Conservation (phyloP, 2,329 filamentous ascomycete species). For the Geoglossum cookeanum region DNA sequence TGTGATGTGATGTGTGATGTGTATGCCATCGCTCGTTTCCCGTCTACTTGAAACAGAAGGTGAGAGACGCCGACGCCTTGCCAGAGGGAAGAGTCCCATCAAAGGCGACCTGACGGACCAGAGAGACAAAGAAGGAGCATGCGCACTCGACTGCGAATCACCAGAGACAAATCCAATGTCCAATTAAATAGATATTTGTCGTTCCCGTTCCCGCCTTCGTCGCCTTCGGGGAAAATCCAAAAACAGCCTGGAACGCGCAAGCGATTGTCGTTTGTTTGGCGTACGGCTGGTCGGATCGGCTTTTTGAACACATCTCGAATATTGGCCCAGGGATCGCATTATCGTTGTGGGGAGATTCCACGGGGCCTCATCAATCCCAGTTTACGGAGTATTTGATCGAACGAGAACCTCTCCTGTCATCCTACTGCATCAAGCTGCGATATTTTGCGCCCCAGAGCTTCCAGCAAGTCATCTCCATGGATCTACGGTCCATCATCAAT, state of each 20-base stretch:
- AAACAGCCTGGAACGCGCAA: background rate
- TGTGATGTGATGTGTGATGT: background rate
- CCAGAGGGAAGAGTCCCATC: background rate
- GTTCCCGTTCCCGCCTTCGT: background rate
- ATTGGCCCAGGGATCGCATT: background rate
- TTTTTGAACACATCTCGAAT: constrained; percentile 2
- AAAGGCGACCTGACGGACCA: background rate
- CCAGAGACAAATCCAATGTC: background rate
- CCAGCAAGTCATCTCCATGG: constrained; percentile 22
- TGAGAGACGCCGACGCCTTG: background rate
- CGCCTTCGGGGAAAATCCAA: background rate
- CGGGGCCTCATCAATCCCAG: background rate
- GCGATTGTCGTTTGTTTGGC: constrained; percentile 1
- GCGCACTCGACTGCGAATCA: background rate
- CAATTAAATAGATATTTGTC: background rate
- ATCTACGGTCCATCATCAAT: constrained; percentile 34
- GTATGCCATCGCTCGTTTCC: background rate
- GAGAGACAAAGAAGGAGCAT: background rate
- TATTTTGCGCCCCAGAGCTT: background rate
- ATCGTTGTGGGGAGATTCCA: background rate
- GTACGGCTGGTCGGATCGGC: constrained; percentile 1
- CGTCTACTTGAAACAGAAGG: constrained; percentile 1
- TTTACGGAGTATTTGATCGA: background rate
- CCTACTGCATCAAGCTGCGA: background rate
- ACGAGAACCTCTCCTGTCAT: background rate